Base-by-base conservation (phyloP, 805 yeast species). In the Wickerhamomyces silvicola region DNA sequence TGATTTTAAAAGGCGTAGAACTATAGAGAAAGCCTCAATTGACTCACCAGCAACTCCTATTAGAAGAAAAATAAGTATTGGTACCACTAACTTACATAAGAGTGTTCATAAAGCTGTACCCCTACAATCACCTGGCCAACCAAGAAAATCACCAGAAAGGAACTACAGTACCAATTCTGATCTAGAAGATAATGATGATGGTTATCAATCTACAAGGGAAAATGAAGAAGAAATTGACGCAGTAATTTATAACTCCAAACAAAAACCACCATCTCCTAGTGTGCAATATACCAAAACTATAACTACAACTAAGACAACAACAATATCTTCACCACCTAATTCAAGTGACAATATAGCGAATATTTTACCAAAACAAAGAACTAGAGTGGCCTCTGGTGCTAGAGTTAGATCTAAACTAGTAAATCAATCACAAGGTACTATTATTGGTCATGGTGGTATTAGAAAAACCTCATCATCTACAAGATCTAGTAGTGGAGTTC, bases 101-200 rank as follows among this genome's bases (percentile, higher is more conserved):
- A 76, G 79, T 45, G 71, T 75, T 20, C 81, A 73, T 47, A 72
- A 78, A 23, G 92, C 92, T 0, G 87, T 92, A 13, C 98, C 97
- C 5, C 72, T 73, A 43, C 85, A 85, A 31, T 85, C 96, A 2
- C 98, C 98, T 0, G 98, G 97, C 2, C 98, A 92, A 59, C 98
- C 98, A 24, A 73, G 97, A 51, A 90, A 90, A 36, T 52, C 45
- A 46, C 60, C 55, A 60, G 58, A 46, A 54, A 47, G 57, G 57
- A 44, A 39, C 20, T 44, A 45, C 24, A 24, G 49, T 42, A 35
- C 36, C 18, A 43, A 43, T 29, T 51, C 46, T 27, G 51, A 44
- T n/a, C 54, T 54, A 27, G 55, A 44, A 12, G 44, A 50, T n/a
- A 53, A 53, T 37, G 50, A 48, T 6, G 49, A 48, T 24, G 42